Percentiles rank a stretch among this genome's conserved stretches.
These are phyloP conservation scores for Stemphylium vesicarium DNA, from an alignment of 2,329 filamentous ascomycete genomes.

Conservation along the genomic window DNA sequence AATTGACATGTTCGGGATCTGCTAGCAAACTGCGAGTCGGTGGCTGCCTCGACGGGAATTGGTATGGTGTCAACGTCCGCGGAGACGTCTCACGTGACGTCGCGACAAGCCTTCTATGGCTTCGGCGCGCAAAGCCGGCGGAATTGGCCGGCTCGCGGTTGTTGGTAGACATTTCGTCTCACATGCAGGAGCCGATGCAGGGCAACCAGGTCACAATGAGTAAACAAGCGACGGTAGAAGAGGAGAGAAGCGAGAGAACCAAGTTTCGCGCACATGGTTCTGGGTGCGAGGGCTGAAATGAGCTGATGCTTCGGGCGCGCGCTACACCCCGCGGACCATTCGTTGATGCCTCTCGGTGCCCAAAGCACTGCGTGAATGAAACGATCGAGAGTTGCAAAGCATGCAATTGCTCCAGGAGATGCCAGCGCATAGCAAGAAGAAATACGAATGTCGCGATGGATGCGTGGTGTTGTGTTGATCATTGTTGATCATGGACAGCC, in stretches of 20 bases:
- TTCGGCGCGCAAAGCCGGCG: constrained; percentile 5
- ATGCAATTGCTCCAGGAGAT: neutral
- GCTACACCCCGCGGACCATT: constrained; percentile 6
- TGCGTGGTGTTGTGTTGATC: constrained; percentile 15
- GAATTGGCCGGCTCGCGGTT: neutral
- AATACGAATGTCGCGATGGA: neutral
- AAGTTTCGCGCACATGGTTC: neutral
- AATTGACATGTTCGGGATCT: neutral
- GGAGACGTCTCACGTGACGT: constrained; percentile 6
- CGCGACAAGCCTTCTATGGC: constrained; percentile 12
- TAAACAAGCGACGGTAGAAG: neutral
- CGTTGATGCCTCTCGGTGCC: neutral
- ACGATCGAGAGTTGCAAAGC: neutral
- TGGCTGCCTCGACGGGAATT: neutral
- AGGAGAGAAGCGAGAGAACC: neutral
- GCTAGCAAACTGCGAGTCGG: neutral
- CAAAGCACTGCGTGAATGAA: neutral
- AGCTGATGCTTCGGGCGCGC: constrained; percentile 2
- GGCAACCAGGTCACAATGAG: neutral
- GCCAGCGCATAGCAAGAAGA: neutral
- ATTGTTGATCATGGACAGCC: constrained; percentile 22
- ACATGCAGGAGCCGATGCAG: neutral
- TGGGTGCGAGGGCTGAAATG: constrained; percentile 1
- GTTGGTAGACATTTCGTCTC: neutral
- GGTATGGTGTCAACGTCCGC: neutral